Conservation (phyloP, 306 rosid genomes). For the Begonia loranthoides region DNA sequence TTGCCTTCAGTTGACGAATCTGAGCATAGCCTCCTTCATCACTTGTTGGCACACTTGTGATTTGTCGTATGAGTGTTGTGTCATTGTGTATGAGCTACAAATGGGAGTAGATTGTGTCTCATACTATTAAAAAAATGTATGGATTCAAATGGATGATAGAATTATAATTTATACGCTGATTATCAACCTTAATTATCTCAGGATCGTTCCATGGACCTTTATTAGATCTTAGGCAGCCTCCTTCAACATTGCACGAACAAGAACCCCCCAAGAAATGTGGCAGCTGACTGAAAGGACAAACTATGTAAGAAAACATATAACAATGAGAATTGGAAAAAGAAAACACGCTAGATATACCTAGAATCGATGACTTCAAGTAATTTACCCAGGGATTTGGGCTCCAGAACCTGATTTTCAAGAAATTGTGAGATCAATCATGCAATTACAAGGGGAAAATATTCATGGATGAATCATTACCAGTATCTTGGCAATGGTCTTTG, state of each 20-base stretch:
- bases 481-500: slow-evolving; percentile 74
- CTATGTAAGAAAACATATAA: slow-evolving; percentile 11
- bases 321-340: neutral
- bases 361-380: slow-evolving; percentile 74
- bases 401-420: slow-evolving; percentile 56
- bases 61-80: slow-evolving; percentile 59
- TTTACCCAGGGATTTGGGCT: slow-evolving; percentile 44
- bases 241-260: slow-evolving; percentile 64
- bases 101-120: slow-evolving; percentile 19
- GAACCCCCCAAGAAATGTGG: slow-evolving; percentile 94
- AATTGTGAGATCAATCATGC: slow-evolving; percentile 9
- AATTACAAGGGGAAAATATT: slow-evolving; percentile 4
- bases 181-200: slow-evolving; percentile 68
- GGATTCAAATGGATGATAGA: neutral
- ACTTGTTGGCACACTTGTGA: slow-evolving; percentile 30
- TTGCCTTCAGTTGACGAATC: slow-evolving; percentile 44
- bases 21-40: slow-evolving; percentile 30
- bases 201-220: slow-evolving; percentile 96
- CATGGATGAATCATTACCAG: slow-evolving; percentile 34
- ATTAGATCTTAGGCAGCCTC: slow-evolving; percentile 76
- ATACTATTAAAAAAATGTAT: too few species aligned
- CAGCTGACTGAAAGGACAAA: slow-evolving; percentile 58
- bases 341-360: slow-evolving; percentile 29
- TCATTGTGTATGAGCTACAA: slow-evolving; percentile 59
- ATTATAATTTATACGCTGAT: slow-evolving; percentile 1